These are phyloP conservation scores for Mortierella sp. DNA, from an alignment of 371 early-diverging fungal genomes.

Conservation along the genomic window DNA sequence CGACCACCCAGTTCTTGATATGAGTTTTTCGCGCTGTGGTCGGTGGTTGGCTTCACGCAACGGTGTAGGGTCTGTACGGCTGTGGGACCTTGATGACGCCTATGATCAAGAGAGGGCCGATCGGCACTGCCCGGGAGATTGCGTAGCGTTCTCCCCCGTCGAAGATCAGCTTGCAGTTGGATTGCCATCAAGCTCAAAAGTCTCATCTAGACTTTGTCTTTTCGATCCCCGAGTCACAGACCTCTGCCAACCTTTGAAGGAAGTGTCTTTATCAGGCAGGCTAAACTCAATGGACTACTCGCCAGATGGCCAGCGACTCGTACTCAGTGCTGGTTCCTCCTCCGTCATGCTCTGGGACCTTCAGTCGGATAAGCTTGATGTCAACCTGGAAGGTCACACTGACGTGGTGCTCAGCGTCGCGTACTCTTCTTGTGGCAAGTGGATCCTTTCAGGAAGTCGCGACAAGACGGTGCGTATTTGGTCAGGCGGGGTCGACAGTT, in stretches of 20 bases:
- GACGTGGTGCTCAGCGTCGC: background rate
- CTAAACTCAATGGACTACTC: background rate
- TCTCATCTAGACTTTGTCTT: no score
- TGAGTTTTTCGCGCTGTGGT: background rate
- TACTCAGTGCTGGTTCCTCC: background rate
- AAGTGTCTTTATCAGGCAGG: no score
- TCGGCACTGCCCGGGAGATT: background rate
- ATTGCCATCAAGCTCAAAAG: no score
- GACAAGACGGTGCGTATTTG: background rate
- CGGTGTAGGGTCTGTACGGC: background rate
- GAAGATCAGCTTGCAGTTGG: background rate
- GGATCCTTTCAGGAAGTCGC: background rate
- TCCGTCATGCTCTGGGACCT: background rate
- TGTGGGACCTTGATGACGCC: background rate
- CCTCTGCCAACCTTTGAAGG: no score
- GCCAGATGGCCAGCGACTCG: background rate
- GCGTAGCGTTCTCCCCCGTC: background rate
- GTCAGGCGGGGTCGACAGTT: background rate
- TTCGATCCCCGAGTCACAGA: no score
- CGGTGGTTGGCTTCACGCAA: background rate
- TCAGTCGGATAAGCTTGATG: background rate
- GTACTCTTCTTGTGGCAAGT: background rate
- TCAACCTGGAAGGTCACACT: background rate
- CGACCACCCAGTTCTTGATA: no score
- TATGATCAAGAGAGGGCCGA: background rate